These are phyloP conservation scores for Tubosaeta sp. DNA, from an alignment of 768 basidiomycete genomes.

Conservation along the genomic window DNA sequence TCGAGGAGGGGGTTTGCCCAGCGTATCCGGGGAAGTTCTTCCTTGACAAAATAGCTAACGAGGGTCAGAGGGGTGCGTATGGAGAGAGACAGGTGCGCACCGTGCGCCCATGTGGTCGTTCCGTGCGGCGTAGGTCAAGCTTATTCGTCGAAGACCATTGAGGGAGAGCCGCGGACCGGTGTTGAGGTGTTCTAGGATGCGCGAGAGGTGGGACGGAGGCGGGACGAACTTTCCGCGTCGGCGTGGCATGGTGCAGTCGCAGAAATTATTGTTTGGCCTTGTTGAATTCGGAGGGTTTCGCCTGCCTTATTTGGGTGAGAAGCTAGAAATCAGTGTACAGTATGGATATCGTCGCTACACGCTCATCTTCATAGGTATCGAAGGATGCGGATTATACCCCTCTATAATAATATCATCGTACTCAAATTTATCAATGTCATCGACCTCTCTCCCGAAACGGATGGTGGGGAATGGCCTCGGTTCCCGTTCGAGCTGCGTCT, in stretches of 20 bases:
- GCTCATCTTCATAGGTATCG: conserved; percentile 96
- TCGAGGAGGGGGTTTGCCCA: conserved; percentile 68
- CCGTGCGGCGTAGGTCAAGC: conserved; percentile 51
- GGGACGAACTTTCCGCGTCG: conserved; percentile 30
- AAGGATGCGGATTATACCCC: conserved; percentile 79
- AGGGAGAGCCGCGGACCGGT: conserved; percentile 49
- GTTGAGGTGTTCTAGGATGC: conserved; percentile 49
- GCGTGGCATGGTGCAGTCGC: conserved; percentile 13
- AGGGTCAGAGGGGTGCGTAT: neutral
- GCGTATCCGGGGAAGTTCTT: conserved; percentile 73
- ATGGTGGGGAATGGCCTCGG: conserved; percentile 84
- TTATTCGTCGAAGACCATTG: conserved; percentile 45
- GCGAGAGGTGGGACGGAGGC: conserved; percentile 54
- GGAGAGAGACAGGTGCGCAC: conserved; percentile 30
- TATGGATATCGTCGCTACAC: conserved; percentile 52
- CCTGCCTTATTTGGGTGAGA: too few relatives aligned
- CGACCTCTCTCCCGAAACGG: conserved; percentile 61
- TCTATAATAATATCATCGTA: conserved; percentile 81
- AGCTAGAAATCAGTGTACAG: too few relatives aligned
- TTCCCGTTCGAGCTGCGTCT: conserved; percentile 71
- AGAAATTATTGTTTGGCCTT: too few relatives aligned
- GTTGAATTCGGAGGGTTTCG: too few relatives aligned
- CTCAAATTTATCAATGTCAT: conserved; percentile 75
- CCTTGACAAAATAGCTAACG: conserved; percentile 65
- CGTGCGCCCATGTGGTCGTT: conserved; percentile 77